Percentiles rank a stretch among this genome's conserved stretches.
These are phyloP conservation scores for Avena insularis DNA, from an alignment of 176 grass and related monocot species.

Conservation along the genomic window DNA sequence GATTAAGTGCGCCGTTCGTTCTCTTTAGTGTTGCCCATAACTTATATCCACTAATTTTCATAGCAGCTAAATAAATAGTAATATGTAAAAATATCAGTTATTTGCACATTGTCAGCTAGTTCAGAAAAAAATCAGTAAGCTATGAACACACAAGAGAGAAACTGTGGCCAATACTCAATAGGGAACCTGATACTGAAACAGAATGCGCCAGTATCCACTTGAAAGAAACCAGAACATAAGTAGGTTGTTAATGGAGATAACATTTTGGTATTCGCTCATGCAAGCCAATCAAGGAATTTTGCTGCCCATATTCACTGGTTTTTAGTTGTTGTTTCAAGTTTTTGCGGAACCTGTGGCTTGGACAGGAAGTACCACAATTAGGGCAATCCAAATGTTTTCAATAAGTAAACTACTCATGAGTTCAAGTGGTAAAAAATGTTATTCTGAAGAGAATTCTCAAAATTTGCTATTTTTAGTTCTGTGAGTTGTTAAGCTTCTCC, in stretches of 20 bases:
- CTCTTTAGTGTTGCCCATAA: not conserved
- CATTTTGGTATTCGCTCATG: not conserved
- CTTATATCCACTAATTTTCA: not conserved
- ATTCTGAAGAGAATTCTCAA: not conserved
- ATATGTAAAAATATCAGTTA: not conserved
- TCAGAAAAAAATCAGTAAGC: not conserved
- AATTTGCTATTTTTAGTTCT: slow-evolving; percentile 18
- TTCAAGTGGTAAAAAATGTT: not conserved
- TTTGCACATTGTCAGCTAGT: not conserved
- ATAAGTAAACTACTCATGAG: not conserved
- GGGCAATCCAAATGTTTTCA: not conserved
- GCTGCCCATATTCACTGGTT: not conserved
- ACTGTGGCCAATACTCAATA: not conserved
- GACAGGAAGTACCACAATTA: not conserved
- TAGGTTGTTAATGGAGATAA: not conserved
- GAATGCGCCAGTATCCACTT: not conserved
- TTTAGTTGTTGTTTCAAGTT: not conserved
- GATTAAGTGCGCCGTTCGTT: not conserved
- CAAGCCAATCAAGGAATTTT: not conserved
- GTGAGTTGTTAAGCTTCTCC: not conserved
- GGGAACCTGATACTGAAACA: not conserved
- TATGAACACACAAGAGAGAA: slow-evolving; percentile 3
- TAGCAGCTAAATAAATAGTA: not conserved
- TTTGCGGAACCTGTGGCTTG: not conserved
- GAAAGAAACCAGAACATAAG: slow-evolving; percentile 2